Base-by-base conservation (phyloP, 2,329 filamentous ascomycete genomes). In the Diaporthe ampelina region DNA sequence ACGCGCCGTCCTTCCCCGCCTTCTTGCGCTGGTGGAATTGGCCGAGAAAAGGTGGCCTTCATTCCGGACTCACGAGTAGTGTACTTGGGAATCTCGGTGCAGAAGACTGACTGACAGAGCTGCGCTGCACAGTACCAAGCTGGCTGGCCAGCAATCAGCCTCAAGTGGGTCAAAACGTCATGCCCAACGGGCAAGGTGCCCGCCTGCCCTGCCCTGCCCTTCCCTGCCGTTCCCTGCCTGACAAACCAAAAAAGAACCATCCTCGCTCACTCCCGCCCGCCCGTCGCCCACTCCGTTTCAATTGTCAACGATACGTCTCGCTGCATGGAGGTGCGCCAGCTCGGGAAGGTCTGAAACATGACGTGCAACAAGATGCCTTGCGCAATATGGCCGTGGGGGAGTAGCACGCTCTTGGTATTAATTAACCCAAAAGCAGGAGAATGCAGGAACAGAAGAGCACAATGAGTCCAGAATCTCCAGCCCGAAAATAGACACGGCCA, bases 131-230 rank as follows among this genome's bases (percentile, higher is more conserved):
- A 15, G 37, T 6, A 40, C 37, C 24, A 40, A 61, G 35, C 56
- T 24, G 56, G 32, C 32, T 40, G 13, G 58, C 40, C 26, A 26
- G 19, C 59, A 19, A 24, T 48, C 59, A 65, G 40, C 63, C 63
- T 52, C 63, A 67, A 67, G 63, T 67, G 63, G 63, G 63, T 67
- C 63, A 32, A 26, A 67, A 67, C 45, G 61, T 52, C 61, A 67
- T 67, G 26, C 35, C 61, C 61, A 67, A 52, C 45, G 43, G 45
- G 63, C 29, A 52, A 45, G 43, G 61, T 37, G 29, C 61, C 29
- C 24, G 61, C 61, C 57, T 26, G 32, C 54, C 11, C 35, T 43
- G 40, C 43, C 43, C 43, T 43, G 43, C 43, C 43, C 17, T 19
- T 5, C n/a, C n/a, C n/a, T n/a, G n/a, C n/a, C n/a, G n/a, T n/a